These are phyloP conservation scores for Psilocybe mexicana DNA, from an alignment of 1,284 basidiomycete genomes.

Conservation along the genomic window DNA sequence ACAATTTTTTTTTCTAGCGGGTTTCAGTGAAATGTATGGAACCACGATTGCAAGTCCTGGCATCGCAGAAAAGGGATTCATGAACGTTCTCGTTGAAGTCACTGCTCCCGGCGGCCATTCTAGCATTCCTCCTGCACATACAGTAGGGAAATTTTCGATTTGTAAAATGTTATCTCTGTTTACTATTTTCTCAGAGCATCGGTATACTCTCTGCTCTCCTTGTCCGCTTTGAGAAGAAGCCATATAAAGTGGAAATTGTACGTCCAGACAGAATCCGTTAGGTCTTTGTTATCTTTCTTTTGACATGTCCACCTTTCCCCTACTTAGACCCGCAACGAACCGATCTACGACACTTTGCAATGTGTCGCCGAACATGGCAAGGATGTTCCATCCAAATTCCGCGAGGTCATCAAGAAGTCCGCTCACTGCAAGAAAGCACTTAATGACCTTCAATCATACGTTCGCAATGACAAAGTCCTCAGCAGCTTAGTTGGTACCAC, in stretches of 20 bases:
- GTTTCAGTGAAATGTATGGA: slow-evolving; percentile 39
- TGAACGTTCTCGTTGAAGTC: slow-evolving; percentile 57
- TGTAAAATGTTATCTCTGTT: neutral
- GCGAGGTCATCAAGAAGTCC: slow-evolving; percentile 39
- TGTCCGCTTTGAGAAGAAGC: slow-evolving; percentile 54
- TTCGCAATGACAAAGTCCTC: slow-evolving; percentile 38
- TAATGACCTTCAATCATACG: slow-evolving; percentile 37
- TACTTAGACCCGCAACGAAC: slow-evolving; percentile 38
- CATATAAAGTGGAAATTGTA: slow-evolving; percentile 44
- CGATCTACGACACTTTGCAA: slow-evolving; percentile 42
- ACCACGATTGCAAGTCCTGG: slow-evolving; percentile 55
- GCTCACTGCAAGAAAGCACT: slow-evolving; percentile 40
- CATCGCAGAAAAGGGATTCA: slow-evolving; percentile 69
- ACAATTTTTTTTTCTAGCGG: slow-evolving; percentile 27
- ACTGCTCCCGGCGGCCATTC: slow-evolving; percentile 69
- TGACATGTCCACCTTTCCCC: neutral
- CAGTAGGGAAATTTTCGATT: slow-evolving; percentile 32
- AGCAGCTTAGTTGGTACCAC: slow-evolving; percentile 60
- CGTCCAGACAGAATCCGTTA: slow-evolving; percentile 11
- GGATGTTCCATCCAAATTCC: slow-evolving; percentile 41
- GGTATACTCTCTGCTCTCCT: slow-evolving; percentile 62
- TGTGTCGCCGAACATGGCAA: slow-evolving; percentile 52
- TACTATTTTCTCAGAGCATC: slow-evolving; percentile 46
- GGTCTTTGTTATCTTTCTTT: neutral
- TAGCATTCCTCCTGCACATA: slow-evolving; percentile 61